These are phyloP conservation scores for Leishmania turanica DNA, from an alignment of 208 protist genomes.

Conservation along the genomic window DNA sequence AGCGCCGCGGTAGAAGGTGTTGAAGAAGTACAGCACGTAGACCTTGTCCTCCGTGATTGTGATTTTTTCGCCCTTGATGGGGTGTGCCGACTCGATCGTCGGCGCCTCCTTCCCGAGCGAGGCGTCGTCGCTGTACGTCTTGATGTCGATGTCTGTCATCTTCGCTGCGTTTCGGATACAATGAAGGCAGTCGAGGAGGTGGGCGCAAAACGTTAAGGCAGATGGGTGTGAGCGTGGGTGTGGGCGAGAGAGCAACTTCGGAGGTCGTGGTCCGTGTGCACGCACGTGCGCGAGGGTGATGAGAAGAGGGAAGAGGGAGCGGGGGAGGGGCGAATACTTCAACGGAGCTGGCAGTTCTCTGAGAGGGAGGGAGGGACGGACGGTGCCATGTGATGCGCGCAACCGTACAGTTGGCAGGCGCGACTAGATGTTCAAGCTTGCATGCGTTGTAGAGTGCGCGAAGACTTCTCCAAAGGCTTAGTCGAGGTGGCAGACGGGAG, in stretches of 20 bases:
- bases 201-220: not conserved
- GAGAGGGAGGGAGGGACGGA: not conserved
- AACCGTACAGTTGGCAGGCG: not conserved
- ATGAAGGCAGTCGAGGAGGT: not conserved
- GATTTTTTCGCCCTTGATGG: conserved; percentile 79
- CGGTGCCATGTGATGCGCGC: not conserved
- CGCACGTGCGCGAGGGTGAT: not conserved
- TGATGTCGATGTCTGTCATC: conserved; percentile 87
- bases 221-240: not conserved
- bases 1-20: conserved; percentile 92
- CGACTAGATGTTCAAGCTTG: not conserved
- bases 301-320: not conserved
- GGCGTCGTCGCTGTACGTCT: conserved; percentile 88
- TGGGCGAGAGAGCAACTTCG: conserved; percentile 3
- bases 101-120: conserved; percentile 71
- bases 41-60: conserved; percentile 59
- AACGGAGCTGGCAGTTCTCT: not conserved
- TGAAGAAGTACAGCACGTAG: conserved; percentile 93
- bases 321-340: not conserved
- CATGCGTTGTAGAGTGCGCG: not conserved
- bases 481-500: not conserved
- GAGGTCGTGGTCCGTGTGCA: not conserved
- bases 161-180: conserved; percentile 9
- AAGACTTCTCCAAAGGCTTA: not conserved
- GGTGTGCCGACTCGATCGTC: conserved; percentile 54